Evolutionary conservation across 768 basidiomycete species (phyloP).

Genomic region (Psilocybe cyanescens): DNA sequence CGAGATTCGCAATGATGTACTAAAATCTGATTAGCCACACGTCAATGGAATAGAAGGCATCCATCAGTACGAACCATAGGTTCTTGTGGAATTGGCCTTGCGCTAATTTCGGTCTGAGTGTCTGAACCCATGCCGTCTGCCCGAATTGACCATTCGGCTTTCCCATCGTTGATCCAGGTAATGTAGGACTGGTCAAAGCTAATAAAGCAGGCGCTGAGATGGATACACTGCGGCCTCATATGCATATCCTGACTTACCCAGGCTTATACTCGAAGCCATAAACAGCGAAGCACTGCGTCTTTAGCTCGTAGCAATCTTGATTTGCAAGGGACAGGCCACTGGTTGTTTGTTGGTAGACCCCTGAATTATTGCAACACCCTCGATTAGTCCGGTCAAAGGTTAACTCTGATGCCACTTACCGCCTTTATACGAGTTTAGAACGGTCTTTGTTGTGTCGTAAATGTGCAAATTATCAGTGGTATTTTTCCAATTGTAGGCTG

Average conservation of each 20-base stretch:
- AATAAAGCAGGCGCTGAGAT: not conserved
- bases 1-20: slow-evolving; percentile 67
- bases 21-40: not conserved
- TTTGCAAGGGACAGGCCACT: slow-evolving; percentile 68
- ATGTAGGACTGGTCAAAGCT: slow-evolving; percentile 55
- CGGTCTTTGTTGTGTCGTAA: slow-evolving; percentile 45
- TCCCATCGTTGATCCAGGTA: slow-evolving; percentile 69
- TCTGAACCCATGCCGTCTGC: slow-evolving; percentile 60
- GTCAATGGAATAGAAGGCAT: not conserved
- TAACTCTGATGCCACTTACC: slow-evolving; percentile 39
- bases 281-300: slow-evolving; percentile 32
- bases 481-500: slow-evolving; percentile 61
- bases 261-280: slow-evolving; percentile 56
- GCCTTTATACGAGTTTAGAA: slow-evolving; percentile 62
- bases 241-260: slow-evolving; percentile 32
- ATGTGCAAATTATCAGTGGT: slow-evolving; percentile 52
- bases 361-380: slow-evolving; percentile 34
- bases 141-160: slow-evolving; percentile 67
- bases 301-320: slow-evolving; percentile 63
- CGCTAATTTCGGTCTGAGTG: slow-evolving; percentile 52
- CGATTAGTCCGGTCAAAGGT: slow-evolving; percentile 12
- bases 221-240: not conserved
- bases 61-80: slow-evolving; percentile 58
- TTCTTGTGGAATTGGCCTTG: slow-evolving; percentile 71
- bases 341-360: slow-evolving; percentile 71